Conservation (phyloP, 148 eudicot genomes). For the Silene uniflora region DNA sequence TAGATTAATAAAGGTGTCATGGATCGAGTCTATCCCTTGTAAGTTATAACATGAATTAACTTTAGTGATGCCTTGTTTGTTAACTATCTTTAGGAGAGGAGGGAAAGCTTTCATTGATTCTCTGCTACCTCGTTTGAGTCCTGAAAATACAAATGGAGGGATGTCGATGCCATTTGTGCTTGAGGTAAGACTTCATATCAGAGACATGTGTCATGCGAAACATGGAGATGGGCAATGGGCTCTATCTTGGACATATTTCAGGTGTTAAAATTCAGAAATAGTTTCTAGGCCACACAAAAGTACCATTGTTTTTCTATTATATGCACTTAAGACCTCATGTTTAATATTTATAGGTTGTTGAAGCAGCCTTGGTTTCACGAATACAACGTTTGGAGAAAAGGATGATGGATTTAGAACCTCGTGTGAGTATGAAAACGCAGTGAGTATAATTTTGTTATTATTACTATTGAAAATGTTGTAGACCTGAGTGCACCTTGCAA, state of each 20-base stretch:
- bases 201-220: background rate
- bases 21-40: background rate
- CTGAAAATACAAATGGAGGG: conserved; percentile 64
- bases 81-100: conserved; percentile 50
- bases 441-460: conserved; percentile 40
- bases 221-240: background rate
- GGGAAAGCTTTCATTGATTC: conserved; percentile 96
- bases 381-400: conserved; percentile 77
- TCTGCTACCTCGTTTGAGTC: conserved; percentile 76
- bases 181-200: conserved; percentile 47
- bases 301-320: background rate
- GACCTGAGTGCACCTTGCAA: background rate
- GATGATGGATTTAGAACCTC: conserved; percentile 93
- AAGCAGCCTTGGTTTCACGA: conserved; percentile 91
- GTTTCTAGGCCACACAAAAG: background rate
- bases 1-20: conserved; percentile 6
- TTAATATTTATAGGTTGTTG: conserved; percentile 63
- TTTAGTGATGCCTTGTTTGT: conserved; percentile 17
- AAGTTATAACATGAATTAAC: conserved; percentile 12
- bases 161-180: conserved; percentile 83
- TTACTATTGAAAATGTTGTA: background rate
- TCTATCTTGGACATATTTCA: background rate
- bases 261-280: background rate
- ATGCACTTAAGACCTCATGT: conserved; percentile 2
- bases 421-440: conserved; percentile 81